Percentiles rank a stretch among this genome's conserved stretches.
Evolutionary conservation across 2,329 filamentous ascomycete species (phyloP).

Genomic region (Madurella mycetomatis): DNA sequence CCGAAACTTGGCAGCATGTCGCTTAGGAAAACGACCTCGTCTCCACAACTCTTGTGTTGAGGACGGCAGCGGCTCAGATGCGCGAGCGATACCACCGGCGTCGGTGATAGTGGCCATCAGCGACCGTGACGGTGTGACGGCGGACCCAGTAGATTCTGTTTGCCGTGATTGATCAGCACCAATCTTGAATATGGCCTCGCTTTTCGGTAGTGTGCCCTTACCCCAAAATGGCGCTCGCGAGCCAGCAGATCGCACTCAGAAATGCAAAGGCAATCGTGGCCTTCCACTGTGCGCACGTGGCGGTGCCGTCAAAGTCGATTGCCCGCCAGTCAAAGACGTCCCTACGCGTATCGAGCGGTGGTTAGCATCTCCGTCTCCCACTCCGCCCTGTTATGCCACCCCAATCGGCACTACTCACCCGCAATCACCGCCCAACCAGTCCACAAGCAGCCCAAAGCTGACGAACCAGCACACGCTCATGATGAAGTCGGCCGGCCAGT

Average conservation of each 20-base stretch:
- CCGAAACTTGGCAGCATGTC: too few species aligned
- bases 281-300: constrained; percentile 65
- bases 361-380: not conserved
- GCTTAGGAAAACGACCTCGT: too few species aligned
- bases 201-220: constrained; percentile 2
- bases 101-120: constrained; percentile 27
- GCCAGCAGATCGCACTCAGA: constrained; percentile 66
- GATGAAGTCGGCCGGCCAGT: constrained; percentile 67
- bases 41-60: not conserved
- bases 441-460: constrained; percentile 61
- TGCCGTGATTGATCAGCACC: not conserved
- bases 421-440: constrained; percentile 32
- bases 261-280: constrained; percentile 68
- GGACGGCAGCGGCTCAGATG: constrained; percentile 32
- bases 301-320: constrained; percentile 43
- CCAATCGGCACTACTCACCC: constrained; percentile 38
- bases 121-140: constrained; percentile 32
- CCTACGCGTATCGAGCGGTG: constrained; percentile 8
- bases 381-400: not conserved
- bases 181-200: not conserved
- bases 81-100: constrained; percentile 42
- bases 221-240: constrained; percentile 57
- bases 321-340: constrained; percentile 57
- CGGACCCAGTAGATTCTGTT: constrained; percentile 46
- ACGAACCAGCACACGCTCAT: constrained; percentile 68